Base-by-base conservation (phyloP, 2,329 filamentous ascomycete species). In the Trichoderma gracile region DNA sequence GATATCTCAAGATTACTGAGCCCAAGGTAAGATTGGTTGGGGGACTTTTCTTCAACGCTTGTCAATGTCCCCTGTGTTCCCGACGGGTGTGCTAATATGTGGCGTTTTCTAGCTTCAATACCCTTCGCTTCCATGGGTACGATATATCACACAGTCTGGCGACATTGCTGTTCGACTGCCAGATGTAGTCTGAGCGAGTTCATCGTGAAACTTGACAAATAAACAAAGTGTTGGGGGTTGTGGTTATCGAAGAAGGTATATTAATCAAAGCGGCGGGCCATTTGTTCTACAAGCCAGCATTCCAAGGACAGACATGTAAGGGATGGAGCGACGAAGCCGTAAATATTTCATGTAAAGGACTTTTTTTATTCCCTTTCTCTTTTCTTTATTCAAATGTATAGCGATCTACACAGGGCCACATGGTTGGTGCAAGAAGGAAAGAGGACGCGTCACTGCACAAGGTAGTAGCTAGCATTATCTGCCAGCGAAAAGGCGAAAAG, bases 1-100 rank as follows among this genome's bases (percentile, higher is more conserved):
- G 95, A 73, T 99, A 99, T 78, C 80, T 99, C 77, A 99, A 99
- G 85, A 99, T 99, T 74, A 98, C 96, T 68, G 95, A 99, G 79
- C 95, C 95, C 53, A 99, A 99, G 92, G 94, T 97, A 81, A 78
- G 50, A 14, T 14, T 45, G 15, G 8, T 3, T n/a, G 54, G 42
- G 7, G 64, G 9, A 27, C 25, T 27, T 61, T 42, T 57, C 3
- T 17, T 43, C 38, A 23, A 30, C 8, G 12, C 40, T 9, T 9
- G 12, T 17, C 4, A 45, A 45, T 67, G 64, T 52, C 66, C 56
- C 4, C 21, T 23, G 10, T 17, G 15, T 38, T 5, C 14, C 3
- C n/a, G n/a, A n/a, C n/a, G n/a, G 6, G 1, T 0, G n/a, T 30
- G 30, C 46, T 59, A 19, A 59, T 4, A 12, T 27, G 33, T 33